These are phyloP conservation scores for Filobasidium uniguttulatum DNA, from an alignment of 1,284 basidiomycete genomes.

Conservation along the genomic window DNA sequence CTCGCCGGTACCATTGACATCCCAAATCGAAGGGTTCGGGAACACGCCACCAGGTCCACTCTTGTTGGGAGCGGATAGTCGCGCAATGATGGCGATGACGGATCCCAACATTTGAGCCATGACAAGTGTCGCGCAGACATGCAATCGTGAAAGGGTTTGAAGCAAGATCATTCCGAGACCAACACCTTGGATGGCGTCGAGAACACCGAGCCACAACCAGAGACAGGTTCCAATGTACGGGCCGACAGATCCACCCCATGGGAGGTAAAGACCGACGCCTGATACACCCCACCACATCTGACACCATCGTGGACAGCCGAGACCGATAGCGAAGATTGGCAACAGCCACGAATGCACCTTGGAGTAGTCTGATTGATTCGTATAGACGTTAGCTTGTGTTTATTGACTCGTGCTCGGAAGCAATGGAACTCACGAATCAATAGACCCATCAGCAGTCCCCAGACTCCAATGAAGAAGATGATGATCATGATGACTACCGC, in stretches of 20 bases:
- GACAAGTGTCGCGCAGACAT: constrained; percentile 80
- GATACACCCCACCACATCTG: constrained; percentile 46
- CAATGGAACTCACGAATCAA: constrained; percentile 45
- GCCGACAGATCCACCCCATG: constrained; percentile 70
- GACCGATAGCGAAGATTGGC: constrained; percentile 81
- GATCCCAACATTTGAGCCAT: constrained; percentile 52
- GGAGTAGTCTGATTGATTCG: constrained; percentile 46
- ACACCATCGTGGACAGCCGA: constrained; percentile 84
- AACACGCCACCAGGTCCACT: constrained; percentile 77
- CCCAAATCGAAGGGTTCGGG: constrained; percentile 80
- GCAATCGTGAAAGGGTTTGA: constrained; percentile 77
- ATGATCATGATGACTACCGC: constrained; percentile 64
- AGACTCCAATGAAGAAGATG: constrained; percentile 71
- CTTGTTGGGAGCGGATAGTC: constrained; percentile 37
- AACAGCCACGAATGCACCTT: constrained; percentile 88
- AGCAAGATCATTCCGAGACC: constrained; percentile 86
- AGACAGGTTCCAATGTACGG: constrained; percentile 74
- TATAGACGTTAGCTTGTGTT: neutral
- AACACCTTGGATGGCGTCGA: constrained; percentile 83
- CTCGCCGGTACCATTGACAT: constrained; percentile 47
- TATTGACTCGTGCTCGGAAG: too few relatives aligned
- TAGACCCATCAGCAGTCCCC: constrained; percentile 58
- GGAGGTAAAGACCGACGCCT: constrained; percentile 54
- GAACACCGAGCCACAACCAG: constrained; percentile 86
- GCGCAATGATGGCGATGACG: constrained; percentile 35